phyloP scores from a whole-genome alignment of 2,329 filamentous ascomycete genomes.

The Nakataea oryzae region DNA sequence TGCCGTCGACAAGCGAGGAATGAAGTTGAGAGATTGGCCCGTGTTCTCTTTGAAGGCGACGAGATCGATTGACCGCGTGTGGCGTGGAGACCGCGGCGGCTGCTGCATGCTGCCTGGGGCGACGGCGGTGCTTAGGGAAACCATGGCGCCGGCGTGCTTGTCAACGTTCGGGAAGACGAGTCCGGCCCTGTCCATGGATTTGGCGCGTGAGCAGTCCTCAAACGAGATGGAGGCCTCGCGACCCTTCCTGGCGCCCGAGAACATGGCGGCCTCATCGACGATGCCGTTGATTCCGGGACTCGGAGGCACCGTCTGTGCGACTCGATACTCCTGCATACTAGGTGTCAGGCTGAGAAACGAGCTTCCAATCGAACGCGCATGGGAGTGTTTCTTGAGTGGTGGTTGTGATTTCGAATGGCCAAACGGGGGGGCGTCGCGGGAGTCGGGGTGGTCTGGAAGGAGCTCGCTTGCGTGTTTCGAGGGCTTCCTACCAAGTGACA shows the following conservation, averaged over 20 bases:
- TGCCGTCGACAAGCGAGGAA: constrained; percentile 17
- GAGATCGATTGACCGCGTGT: constrained; percentile 33
- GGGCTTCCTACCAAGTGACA: background rate
- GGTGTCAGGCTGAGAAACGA: constrained; percentile 31
- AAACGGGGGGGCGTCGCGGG: constrained; percentile 15
- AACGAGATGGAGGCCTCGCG: constrained; percentile 2
- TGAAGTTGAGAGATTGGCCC: constrained; percentile 11
- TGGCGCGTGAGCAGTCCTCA: constrained; percentile 43
- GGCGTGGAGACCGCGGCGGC: constrained; percentile 33
- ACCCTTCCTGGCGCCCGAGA: background rate
- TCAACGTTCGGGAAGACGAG: constrained; percentile 46
- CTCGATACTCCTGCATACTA: constrained; percentile 9
- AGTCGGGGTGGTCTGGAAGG: constrained; percentile 12
- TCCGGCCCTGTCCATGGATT: constrained; percentile 50
- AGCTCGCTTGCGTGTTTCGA: constrained; percentile 17
- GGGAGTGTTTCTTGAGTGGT: constrained; percentile 20
- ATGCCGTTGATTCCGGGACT: constrained; percentile 26
- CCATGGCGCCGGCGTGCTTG: constrained; percentile 52
- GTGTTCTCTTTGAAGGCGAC: constrained; percentile 10
- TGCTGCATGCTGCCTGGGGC: constrained; percentile 48
- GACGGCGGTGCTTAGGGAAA: constrained; percentile 51
- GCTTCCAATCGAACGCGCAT: constrained; percentile 32
- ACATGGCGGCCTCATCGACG: constrained; percentile 11
- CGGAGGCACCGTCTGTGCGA: constrained; percentile 20
- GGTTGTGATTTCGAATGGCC: background rate